Base-by-base conservation (phyloP, 306 rosid genomes). In the Trifolium subterraneum region DNA sequence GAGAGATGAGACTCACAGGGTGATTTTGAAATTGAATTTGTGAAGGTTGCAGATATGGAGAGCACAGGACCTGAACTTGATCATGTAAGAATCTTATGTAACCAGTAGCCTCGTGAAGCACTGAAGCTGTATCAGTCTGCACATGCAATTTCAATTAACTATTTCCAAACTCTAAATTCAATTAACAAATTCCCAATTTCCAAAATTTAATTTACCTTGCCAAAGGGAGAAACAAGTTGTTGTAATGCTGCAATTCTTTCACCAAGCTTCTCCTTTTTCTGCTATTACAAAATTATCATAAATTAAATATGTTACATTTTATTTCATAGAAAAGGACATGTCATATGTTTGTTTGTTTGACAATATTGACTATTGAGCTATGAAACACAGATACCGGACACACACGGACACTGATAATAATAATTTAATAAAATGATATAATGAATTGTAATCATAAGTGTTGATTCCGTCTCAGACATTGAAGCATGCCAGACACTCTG, bases 61-160 rank as follows among this genome's bases (percentile, higher is more conserved):
- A 87, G 84, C 92, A 92, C 42, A 94, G 80, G 56, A 94, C 94
- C 66, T 91, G 95, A 86, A 91, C 90, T 82, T 94, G 98, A 15
- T 94, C 92, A 23, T 94, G 96, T 59, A 94, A 84, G 77, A 94
- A 94, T 71, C 83, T 90, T 73, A 94, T 94, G 68, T 94, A 94
- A 3, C 98, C 97, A 87, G 83, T 88, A 33, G 96, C 97, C 81
- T 94, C 98, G 51, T 91, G 95, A 45, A 94, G 96, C 73, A 94
- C 98, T 1, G 98, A 94, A 15, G 98, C 96, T 36, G 97, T 94
- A 74, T 94, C 98, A 35, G 96, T 88, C 98, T 94, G 93, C 80
- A 65, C 71, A 64, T 70, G 78, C 85, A 76, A 7, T 36, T 33
- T 29, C 44, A n/a, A 9, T 64, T 81, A 79, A 48, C 79, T 60